These are phyloP conservation scores for Hyaloperonospora brassicae DNA, from an alignment of 352 stramenopile genomes.

Conservation along the genomic window DNA sequence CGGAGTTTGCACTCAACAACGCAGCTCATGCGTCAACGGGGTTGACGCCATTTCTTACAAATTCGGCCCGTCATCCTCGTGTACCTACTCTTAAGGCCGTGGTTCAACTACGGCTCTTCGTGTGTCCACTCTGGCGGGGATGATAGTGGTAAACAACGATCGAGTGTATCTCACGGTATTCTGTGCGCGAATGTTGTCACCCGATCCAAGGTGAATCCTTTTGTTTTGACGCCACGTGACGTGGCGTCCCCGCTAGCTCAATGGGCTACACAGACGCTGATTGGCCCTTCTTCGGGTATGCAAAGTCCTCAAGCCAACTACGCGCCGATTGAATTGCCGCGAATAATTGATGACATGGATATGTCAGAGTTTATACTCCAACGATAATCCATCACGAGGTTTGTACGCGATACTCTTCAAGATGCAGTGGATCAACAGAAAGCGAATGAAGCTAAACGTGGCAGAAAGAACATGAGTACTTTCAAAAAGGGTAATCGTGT, in stretches of 20 bases:
- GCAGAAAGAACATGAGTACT: background rate
- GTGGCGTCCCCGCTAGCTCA: background rate
- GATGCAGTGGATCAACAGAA: background rate
- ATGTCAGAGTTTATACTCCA: background rate
- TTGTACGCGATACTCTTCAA: background rate
- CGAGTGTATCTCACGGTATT: background rate
- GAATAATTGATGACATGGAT: background rate
- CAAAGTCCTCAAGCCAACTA: background rate
- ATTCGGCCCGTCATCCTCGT: background rate
- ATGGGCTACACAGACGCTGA: background rate
- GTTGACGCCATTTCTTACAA: conserved; percentile 4
- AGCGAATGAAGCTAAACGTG: background rate
- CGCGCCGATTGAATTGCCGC: background rate
- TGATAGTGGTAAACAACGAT: background rate
- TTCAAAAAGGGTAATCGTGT: background rate
- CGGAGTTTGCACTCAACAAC: conserved; percentile 1
- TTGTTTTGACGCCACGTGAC: background rate
- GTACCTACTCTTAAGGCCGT: background rate
- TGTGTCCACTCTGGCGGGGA: background rate
- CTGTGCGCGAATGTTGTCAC: background rate
- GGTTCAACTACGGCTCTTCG: background rate
- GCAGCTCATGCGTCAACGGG: conserved; percentile 1
- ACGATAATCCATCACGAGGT: background rate
- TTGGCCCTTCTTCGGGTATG: background rate
- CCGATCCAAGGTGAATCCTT: background rate